Evolutionary conservation across 192 early-diverging fungal species (phyloP).

Genomic region (Podochytrium sp.): DNA sequence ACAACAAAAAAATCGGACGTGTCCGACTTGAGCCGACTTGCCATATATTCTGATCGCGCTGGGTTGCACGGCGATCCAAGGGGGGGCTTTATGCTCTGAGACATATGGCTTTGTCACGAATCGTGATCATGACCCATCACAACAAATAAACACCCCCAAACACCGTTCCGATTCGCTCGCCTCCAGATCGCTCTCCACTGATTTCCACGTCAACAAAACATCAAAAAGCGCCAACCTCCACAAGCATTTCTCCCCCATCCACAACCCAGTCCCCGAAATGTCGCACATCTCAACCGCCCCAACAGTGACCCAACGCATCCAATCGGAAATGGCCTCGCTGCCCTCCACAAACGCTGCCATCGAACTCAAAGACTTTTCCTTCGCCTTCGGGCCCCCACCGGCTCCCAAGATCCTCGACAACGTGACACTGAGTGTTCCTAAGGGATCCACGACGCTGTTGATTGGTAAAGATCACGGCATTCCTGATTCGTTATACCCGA

Average conservation of each 20-base stretch:
- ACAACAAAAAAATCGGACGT: no score
- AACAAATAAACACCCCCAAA: no score
- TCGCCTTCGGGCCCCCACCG: constrained; percentile 63
- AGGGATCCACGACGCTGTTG: constrained; percentile 69
- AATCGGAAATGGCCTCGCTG: constrained; percentile 22
- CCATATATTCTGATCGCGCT: no score
- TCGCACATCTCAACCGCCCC: neutral
- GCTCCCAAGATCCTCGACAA: constrained; percentile 59
- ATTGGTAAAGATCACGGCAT: no score
- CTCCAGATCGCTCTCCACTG: neutral
- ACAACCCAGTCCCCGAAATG: constrained; percentile 18
- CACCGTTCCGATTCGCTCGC: neutral
- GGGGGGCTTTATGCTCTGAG: no score
- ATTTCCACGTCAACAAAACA: neutral
- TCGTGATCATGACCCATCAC: no score
- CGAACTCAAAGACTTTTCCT: constrained; percentile 52
- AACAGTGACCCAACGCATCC: constrained; percentile 18
- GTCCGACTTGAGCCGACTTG: no score
- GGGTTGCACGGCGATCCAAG: no score
- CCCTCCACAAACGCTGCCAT: constrained; percentile 40
- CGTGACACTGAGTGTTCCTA: constrained; percentile 51
- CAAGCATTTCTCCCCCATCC: neutral
- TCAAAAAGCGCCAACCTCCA: neutral
- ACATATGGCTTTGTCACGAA: no score
- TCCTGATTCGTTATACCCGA: no score